Percentiles rank a stretch among this genome's conserved stretches.
Conservation (phyloP, 129 eudicot species). For the Tanacetum coccineum region DNA sequence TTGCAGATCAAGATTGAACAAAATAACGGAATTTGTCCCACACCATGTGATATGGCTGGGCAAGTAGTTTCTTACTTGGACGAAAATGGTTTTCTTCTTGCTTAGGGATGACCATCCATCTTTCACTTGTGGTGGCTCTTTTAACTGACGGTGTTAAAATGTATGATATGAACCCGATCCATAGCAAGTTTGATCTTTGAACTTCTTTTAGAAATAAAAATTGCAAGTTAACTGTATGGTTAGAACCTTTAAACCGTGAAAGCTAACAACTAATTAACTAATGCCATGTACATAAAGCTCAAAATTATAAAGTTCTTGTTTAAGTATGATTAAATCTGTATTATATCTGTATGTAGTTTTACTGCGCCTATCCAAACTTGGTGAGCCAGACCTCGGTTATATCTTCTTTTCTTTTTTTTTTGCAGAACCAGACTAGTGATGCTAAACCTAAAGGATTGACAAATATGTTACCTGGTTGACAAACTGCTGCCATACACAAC, state of each 20-base stretch:
- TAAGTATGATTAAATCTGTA: too few relatives aligned
- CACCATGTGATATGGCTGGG: slow-evolving; percentile 82
- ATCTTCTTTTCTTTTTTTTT: too few relatives aligned
- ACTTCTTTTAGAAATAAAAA: slow-evolving; percentile 6
- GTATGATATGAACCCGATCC: slow-evolving; percentile 6
- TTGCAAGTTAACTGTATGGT: background rate
- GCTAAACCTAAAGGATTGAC: too few relatives aligned
- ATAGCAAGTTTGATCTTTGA: background rate
- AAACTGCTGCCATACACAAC: too few relatives aligned
- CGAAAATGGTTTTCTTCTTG: slow-evolving; percentile 64
- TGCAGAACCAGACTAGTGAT: too few relatives aligned
- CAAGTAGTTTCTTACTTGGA: slow-evolving; percentile 81
- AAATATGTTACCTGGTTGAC: too few relatives aligned
- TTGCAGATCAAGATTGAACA: slow-evolving; percentile 68
- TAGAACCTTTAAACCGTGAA: background rate
- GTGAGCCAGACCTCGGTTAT: too few relatives aligned
- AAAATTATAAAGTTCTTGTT: too few relatives aligned
- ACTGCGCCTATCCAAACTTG: too few relatives aligned
- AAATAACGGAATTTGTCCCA: slow-evolving; percentile 63
- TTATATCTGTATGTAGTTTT: too few relatives aligned
- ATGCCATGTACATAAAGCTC: too few relatives aligned
- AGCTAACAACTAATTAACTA: too few relatives aligned
- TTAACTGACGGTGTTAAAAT: background rate
- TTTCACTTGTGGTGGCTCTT: slow-evolving; percentile 2
- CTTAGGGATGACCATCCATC: slow-evolving; percentile 19